Conservation (phyloP, 768 basidiomycete genomes). For the Termitomyces sp. region DNA sequence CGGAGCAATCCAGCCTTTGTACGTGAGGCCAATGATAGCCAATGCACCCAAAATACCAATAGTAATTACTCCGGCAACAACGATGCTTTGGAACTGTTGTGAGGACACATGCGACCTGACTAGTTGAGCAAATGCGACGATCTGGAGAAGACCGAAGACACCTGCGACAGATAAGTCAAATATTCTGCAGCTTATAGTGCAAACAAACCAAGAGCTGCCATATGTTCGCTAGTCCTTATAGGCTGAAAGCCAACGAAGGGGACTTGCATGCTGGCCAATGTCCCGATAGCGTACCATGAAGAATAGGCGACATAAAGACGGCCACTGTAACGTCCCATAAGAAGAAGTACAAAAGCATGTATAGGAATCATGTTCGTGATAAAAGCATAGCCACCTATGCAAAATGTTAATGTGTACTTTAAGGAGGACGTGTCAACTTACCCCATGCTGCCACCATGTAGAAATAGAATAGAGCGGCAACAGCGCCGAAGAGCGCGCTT, state of each 20-base stretch:
- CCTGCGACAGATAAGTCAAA: conserved; percentile 34
- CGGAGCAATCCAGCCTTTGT: conserved; percentile 93
- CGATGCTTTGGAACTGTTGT: conserved; percentile 84
- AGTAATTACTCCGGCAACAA: conserved; percentile 62
- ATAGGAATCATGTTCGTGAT: conserved; percentile 99
- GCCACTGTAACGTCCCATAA: conserved; percentile 94
- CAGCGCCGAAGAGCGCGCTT: conserved; percentile 84
- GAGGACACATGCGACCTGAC: conserved; percentile 86
- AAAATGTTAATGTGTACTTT: conserved; percentile 1
- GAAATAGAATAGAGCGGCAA: conserved; percentile 95
- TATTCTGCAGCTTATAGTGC: not conserved
- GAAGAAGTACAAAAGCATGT: conserved; percentile 87
- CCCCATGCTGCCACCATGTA: conserved; percentile 99
- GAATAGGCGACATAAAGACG: conserved; percentile 94
- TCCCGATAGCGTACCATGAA: conserved; percentile 97
- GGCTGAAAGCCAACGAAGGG: conserved; percentile 99
- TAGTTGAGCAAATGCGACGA: conserved; percentile 88
- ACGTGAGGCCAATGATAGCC: conserved; percentile 77
- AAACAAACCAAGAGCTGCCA: conserved; percentile 86
- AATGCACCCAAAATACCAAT: conserved; percentile 67
- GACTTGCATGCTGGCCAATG: conserved; percentile 97
- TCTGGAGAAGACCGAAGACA: conserved; percentile 94
- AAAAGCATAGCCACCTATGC: conserved; percentile 90
- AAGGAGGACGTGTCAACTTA: conserved; percentile 25
- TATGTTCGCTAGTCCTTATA: conserved; percentile 96